These are phyloP conservation scores for Picea abies DNA, from an alignment of 83 land plant species.

Conservation along the genomic window DNA sequence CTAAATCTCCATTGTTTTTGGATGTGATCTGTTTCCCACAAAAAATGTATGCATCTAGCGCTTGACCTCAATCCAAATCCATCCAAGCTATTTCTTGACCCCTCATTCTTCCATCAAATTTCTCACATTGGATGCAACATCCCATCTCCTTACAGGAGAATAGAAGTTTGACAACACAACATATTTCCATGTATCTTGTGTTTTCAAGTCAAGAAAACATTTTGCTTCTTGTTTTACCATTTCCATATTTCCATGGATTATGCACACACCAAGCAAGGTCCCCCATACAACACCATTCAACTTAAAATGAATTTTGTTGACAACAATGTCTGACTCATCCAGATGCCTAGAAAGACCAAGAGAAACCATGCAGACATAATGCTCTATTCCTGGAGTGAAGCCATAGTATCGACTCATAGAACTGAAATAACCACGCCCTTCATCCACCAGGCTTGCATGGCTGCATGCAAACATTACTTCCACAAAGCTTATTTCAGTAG, in stretches of 20 bases:
- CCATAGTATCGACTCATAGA: slow-evolving; percentile 1
- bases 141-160: not conserved
- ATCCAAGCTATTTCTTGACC: slow-evolving; percentile 1
- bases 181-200: not conserved
- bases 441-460: slow-evolving; percentile 14
- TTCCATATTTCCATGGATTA: slow-evolving; percentile 8
- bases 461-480: slow-evolving; percentile 20
- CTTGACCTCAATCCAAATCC: slow-evolving; percentile 8
- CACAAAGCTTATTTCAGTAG: not conserved
- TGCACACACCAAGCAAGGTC: not conserved
- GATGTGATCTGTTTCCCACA: slow-evolving; percentile 4
- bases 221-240: not conserved
- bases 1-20: slow-evolving; percentile 7
- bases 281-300: not conserved
- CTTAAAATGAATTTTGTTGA: not conserved
- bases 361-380: slow-evolving; percentile 12
- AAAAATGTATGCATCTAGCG: not conserved
- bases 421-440: slow-evolving; percentile 11
- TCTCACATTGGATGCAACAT: not conserved
- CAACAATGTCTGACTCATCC: not conserved
- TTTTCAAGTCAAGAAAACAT: not conserved
- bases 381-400: not conserved
- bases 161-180: not conserved
- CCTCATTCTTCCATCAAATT: not conserved
- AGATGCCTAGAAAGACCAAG: not conserved